These are phyloP conservation scores for Elsinoe necatrix DNA, from an alignment of 2,329 filamentous ascomycete genomes.

Conservation along the genomic window DNA sequence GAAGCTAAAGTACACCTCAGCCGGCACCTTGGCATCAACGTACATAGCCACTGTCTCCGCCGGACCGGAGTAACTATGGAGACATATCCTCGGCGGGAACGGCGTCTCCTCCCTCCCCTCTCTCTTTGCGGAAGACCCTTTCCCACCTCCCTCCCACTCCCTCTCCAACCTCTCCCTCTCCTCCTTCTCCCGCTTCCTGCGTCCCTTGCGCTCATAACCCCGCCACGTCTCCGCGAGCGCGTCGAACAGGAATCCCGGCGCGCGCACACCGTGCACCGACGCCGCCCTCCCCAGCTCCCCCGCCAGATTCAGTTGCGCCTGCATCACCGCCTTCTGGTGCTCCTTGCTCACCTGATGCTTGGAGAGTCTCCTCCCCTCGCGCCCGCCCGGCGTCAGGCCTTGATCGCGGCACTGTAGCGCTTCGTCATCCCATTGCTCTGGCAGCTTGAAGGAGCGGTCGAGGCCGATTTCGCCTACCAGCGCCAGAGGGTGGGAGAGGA, in stretches of 20 bases:
- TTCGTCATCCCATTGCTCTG: slow-evolving; percentile 46
- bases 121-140: not conserved
- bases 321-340: slow-evolving; percentile 60
- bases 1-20: slow-evolving; percentile 78
- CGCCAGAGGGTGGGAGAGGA: slow-evolving; percentile 52
- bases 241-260: slow-evolving; percentile 62
- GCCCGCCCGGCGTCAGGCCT: slow-evolving; percentile 56
- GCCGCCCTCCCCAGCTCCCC: slow-evolving; percentile 57
- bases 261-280: slow-evolving; percentile 66
- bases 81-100: slow-evolving; percentile 80
- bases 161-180: slow-evolving; percentile 17
- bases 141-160: slow-evolving; percentile 16
- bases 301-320: slow-evolving; percentile 61
- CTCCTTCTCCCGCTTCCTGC: slow-evolving; percentile 24
- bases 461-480: slow-evolving; percentile 71
- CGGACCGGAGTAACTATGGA: slow-evolving; percentile 86
- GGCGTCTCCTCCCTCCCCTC: slow-evolving; percentile 32
- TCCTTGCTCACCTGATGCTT: slow-evolving; percentile 58
- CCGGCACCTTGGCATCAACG: slow-evolving; percentile 61
- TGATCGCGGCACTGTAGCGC: slow-evolving; percentile 36
- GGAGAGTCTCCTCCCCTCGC: slow-evolving; percentile 60
- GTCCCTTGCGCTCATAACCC: slow-evolving; percentile 34
- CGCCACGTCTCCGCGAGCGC: slow-evolving; percentile 59
- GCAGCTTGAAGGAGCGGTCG: slow-evolving; percentile 69
- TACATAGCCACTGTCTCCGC: slow-evolving; percentile 71